phyloP scores from a whole-genome alignment of 164 flowering plant genomes.

The Warburgia ugandensis region DNA sequence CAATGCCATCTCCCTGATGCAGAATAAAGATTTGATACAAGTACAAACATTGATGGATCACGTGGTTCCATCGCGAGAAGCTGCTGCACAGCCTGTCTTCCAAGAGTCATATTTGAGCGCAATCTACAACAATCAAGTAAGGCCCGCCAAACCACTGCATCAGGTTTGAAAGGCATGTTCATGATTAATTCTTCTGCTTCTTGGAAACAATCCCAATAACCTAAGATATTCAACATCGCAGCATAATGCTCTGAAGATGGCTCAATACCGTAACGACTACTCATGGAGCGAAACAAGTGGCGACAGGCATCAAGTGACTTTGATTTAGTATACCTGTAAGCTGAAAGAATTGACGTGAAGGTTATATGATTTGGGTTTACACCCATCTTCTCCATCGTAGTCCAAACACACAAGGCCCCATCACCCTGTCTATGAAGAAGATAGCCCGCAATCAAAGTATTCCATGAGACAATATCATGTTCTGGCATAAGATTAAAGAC shows the following conservation, averaged over 20 bases:
- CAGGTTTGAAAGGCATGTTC: constrained; percentile 56
- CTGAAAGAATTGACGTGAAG: constrained; percentile 52
- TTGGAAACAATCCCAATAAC: constrained; percentile 62
- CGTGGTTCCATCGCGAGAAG: constrained; percentile 57
- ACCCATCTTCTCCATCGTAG: constrained; percentile 37
- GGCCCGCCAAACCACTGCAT: constrained; percentile 67
- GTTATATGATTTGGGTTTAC: constrained; percentile 56
- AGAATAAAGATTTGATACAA: constrained; percentile 72
- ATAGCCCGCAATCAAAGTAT: constrained; percentile 54
- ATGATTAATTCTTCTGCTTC: constrained; percentile 66
- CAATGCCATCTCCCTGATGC: constrained; percentile 91
- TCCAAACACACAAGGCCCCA: constrained; percentile 54
- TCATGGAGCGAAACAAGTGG: constrained; percentile 55
- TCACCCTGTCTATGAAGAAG: constrained; percentile 74
- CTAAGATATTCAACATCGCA: constrained; percentile 58
- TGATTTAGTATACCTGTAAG: constrained; percentile 47
- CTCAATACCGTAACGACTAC: constrained; percentile 33
- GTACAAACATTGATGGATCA: constrained; percentile 61
- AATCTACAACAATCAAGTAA: constrained; percentile 68
- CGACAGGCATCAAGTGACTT: constrained; percentile 49
- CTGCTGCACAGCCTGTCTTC: constrained; percentile 47
- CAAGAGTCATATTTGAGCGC: constrained; percentile 39
- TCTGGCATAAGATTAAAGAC: constrained; percentile 49
- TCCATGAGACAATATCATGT: constrained; percentile 75
- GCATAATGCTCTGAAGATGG: constrained; percentile 80